Base-by-base conservation (phyloP, 1,139 yeast genomes). In the Sugiyamaella pinicola region DNA sequence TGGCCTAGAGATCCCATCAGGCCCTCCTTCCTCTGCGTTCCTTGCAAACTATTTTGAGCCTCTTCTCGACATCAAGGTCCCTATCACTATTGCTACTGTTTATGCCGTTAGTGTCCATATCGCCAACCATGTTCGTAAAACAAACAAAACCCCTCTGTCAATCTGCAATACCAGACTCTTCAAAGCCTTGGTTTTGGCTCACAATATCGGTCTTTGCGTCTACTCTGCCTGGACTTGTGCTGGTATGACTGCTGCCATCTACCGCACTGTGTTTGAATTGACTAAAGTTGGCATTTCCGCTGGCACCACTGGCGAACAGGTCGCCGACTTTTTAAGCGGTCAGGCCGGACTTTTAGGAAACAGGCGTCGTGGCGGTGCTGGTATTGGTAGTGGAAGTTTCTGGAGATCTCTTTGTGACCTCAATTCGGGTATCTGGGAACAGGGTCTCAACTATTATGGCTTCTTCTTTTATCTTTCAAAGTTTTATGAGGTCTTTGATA, bases 181-280 rank as follows among this genome's bases (percentile, higher is more conserved):
- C 75, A 80, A 80, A 64, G 52, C 72, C 39, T 75, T 84, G 55
- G 89, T 85, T 15, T 67, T 84, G 18, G 62, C 81, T 40, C 93
- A 85, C 70, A 85, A 85, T 65, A 63, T 82, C 18, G 78, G 80
- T 45, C 77, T 85, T 47, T 84, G 89, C 65, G 69, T 74, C 26
- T 85, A 84, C 71, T 83, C 89, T 3, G 79, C 80, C 29, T 84
- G 89, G 89, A 84, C 90, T 5, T 84, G 84, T 61, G 51, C 81
- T 15, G 88, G 89, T n/a, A 83, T 84, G 83, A 68, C 79, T 26
- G 63, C 74, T 12, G 74, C 85, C 22, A 79, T 84, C 61, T 67
- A 73, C 53, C 58, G 62, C 38, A 61, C 68, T 21, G 64, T 64
- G n/a, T 61, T 59, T 52, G 61, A 58, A 35, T 51, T 59, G 19